phyloP scores from a whole-genome alignment of 2,329 filamentous ascomycete species.

The Emergomyces africanus region DNA sequence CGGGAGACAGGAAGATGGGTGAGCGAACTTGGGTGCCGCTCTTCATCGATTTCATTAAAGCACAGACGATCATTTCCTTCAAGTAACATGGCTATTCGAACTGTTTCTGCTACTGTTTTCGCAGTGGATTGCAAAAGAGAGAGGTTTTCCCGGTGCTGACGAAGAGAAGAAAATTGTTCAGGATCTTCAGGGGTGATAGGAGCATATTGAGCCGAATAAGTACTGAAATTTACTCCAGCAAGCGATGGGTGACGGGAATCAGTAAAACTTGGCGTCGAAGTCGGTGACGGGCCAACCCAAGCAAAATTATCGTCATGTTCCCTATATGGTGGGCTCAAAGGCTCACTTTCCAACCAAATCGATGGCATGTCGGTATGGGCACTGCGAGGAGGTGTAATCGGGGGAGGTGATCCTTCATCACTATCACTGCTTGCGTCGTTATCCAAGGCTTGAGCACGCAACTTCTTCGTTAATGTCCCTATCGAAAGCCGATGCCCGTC shows the following conservation, averaged over 20 bases:
- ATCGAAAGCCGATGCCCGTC: slow-evolving; percentile 27
- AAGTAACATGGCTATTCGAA: slow-evolving; percentile 24
- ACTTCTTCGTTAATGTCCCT: slow-evolving; percentile 26
- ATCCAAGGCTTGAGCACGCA: slow-evolving; percentile 28
- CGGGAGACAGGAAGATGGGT: slow-evolving; percentile 3
- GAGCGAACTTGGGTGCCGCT: slow-evolving; percentile 12
- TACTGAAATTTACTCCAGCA: not conserved
- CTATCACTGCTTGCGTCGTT: slow-evolving; percentile 13
- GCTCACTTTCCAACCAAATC: slow-evolving; percentile 5
- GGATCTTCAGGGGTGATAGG: slow-evolving; percentile 8
- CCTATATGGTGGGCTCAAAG: not conserved
- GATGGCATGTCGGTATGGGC: slow-evolving; percentile 11
- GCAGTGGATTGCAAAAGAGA: slow-evolving; percentile 28
- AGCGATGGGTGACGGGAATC: not conserved
- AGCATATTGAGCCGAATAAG: not conserved
- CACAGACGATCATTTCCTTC: slow-evolving; percentile 12
- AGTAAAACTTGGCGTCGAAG: slow-evolving; percentile 3
- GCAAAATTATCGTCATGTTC: not conserved
- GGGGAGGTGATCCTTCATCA: slow-evolving; percentile 12
- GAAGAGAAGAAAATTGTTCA: slow-evolving; percentile 15
- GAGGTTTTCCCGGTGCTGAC: slow-evolving; percentile 27
- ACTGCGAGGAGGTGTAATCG: slow-evolving; percentile 10
- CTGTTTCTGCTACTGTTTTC: slow-evolving; percentile 21
- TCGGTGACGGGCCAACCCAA: not conserved
- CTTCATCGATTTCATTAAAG: slow-evolving; percentile 6